Evolutionary conservation across 768 basidiomycete species (phyloP), one percentile per base, ranked within the genome.

Genomic region (Pisolithus marmoratus): DNA sequence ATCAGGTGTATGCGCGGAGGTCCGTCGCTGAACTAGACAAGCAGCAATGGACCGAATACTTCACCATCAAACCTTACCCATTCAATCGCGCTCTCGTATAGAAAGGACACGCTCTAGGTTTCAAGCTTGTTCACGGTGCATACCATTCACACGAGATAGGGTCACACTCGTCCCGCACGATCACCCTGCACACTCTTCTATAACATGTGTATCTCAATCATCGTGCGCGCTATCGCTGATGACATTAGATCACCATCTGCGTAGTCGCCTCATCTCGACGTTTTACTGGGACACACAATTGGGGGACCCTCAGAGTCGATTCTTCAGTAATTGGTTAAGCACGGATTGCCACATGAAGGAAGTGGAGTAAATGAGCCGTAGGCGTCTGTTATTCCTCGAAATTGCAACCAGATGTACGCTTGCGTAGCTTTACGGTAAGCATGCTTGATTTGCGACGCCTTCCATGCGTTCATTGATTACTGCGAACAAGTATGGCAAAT

Each of bases 121-220:
- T 92, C 50, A 97, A 97, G 68, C 85, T 97, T 46, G 94, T 96
- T 27, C 82, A 94, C 20, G 94, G 94, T 0, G 94, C 94, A 2
- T 97, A 96, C 67, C 90, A 94, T 60, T 75, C 82, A 0, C 80
- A 87, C 53, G 93, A 97, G 61, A 55, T 78, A 24, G 70, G 75
- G 6, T 81, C 82, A 2, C 76, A 64, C 36, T 61, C 70, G n/a
- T 17, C 26, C 11, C 48, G 51, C 38, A 49, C 54, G 26, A 61
- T 62, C 80, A 85, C 0, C 89, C 89, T 1, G 90, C 92, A 3
- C 90, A 87, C 80, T 57, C 56, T 2, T 68, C 70, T 22, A 93
- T 91, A 65, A n/a, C n/a, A n/a, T n/a, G n/a, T n/a, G n/a, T n/a
- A n/a, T n/a, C n/a, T n/a, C n/a, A n/a, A n/a, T n/a, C n/a, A n/a